A percentile compares a stretch with the other conserved stretches of the same genome.
Conservation (phyloP, 2,329 filamentous ascomycete genomes). For the Aspergillus novoparasiticus region DNA sequence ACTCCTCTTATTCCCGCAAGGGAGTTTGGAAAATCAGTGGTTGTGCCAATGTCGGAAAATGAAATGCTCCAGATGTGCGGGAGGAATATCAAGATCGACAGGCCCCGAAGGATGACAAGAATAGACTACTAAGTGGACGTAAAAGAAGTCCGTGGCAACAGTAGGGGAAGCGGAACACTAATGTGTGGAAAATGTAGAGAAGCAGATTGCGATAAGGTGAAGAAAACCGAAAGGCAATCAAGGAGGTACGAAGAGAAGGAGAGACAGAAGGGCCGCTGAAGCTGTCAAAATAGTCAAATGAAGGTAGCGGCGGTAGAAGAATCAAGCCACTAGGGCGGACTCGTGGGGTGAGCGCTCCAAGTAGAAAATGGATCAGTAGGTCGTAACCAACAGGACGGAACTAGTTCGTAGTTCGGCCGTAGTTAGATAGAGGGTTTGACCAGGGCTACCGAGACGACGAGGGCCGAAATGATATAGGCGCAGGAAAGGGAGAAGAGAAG, state of each 20-base stretch:
- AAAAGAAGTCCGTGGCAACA: constrained; percentile 7
- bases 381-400: constrained; percentile 3
- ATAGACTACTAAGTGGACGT: constrained; percentile 12
- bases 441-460: constrained; percentile 2
- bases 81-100: constrained; percentile 24
- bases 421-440: constrained; percentile 2
- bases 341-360: constrained; percentile 19
- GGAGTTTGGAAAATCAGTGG: constrained; percentile 18
- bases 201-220: constrained; percentile 15
- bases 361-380: constrained; percentile 11
- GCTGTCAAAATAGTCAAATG: constrained; percentile 21
- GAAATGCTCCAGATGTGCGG: constrained; percentile 13
- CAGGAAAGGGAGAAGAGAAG: background rate
- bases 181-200: constrained; percentile 12
- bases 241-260: constrained; percentile 9
- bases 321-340: constrained; percentile 33
- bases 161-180: constrained; percentile 6
- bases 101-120: constrained; percentile 14
- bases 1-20: constrained; percentile 19
- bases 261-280: constrained; percentile 15
- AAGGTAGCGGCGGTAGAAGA: constrained; percentile 26
- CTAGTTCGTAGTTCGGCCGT: constrained; percentile 6
- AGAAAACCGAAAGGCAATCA: constrained; percentile 7
- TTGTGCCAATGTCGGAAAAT: constrained; percentile 16
- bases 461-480: constrained; percentile 2